Conservation (phyloP, 164 flowering plant genomes). For the Houttuynia cordata region DNA sequence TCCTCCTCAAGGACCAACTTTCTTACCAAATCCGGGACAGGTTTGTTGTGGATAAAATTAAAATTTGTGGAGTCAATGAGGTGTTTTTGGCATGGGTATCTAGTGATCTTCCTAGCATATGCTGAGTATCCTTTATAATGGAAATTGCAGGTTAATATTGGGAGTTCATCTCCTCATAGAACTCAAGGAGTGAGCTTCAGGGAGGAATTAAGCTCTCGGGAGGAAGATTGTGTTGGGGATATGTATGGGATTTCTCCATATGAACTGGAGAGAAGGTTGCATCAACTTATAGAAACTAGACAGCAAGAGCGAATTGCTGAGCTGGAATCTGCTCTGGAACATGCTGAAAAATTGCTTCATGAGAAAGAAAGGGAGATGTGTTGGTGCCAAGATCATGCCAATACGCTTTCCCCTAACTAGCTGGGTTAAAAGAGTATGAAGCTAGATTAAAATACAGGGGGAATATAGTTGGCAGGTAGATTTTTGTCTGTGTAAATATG, state of each 20-base stretch:
- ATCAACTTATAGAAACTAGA: constrained; percentile 42
- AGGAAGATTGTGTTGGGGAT: not conserved
- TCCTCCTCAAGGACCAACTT: no score
- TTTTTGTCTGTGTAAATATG: no score
- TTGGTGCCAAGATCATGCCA: constrained; percentile 55
- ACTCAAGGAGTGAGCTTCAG: constrained; percentile 14
- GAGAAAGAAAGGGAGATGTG: constrained; percentile 53
- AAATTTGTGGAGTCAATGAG: no score
- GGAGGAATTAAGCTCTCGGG: constrained; percentile 9
- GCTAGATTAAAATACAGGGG: no score
- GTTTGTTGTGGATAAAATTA: no score
- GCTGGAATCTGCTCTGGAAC: constrained; percentile 48
- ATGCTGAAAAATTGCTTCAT: constrained; percentile 22
- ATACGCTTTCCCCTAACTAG: not conserved
- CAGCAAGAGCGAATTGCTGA: constrained; percentile 57
- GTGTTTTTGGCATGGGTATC: no score
- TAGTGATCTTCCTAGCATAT: no score
- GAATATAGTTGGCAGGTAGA: no score
- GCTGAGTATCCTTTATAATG: not conserved
- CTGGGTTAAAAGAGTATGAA: no score
- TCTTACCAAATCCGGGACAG: no score
- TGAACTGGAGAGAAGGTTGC: constrained; percentile 61
- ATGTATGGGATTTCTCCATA: constrained; percentile 35
- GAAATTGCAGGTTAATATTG: constrained; percentile 17
- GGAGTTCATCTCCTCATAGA: constrained; percentile 12